Percentiles rank a stretch among this genome's conserved stretches.
phyloP scores from a whole-genome alignment of 2,329 filamentous ascomycete genomes.

The Lecanoromycetidae sp. region DNA sequence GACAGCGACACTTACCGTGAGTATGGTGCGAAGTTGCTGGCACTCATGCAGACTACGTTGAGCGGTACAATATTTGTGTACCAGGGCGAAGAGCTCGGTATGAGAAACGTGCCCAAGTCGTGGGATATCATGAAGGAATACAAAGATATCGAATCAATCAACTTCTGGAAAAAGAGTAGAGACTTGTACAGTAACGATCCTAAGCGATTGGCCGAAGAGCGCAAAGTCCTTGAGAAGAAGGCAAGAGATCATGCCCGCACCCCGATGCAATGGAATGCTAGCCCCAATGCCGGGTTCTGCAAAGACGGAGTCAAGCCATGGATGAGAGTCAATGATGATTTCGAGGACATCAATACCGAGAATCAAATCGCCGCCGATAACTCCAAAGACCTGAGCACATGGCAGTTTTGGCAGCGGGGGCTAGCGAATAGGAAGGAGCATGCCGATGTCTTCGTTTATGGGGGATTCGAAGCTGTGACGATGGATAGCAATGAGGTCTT shows the following conservation, averaged over 20 bases:
- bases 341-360: slow-evolving; percentile 44
- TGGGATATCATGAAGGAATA: slow-evolving; percentile 50
- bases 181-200: slow-evolving; percentile 27
- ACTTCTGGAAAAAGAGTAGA: slow-evolving; percentile 31
- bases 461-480: slow-evolving; percentile 45
- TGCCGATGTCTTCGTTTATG: slow-evolving; percentile 49
- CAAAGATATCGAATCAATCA: slow-evolving; percentile 46
- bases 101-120: slow-evolving; percentile 49
- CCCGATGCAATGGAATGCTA: slow-evolving; percentile 54
- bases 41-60: slow-evolving; percentile 31
- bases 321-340: slow-evolving; percentile 49
- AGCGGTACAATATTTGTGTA: slow-evolving; percentile 56
- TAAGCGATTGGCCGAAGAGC: slow-evolving; percentile 26
- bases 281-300: slow-evolving; percentile 50
- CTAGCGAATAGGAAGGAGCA: slow-evolving; percentile 44
- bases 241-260: slow-evolving; percentile 55
- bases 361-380: slow-evolving; percentile 20
- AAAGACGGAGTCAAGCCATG: slow-evolving; percentile 39
- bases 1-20: slow-evolving; percentile 36
- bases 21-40: slow-evolving; percentile 36
- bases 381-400: slow-evolving; percentile 34
- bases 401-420: slow-evolving; percentile 49
- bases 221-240: slow-evolving; percentile 45
- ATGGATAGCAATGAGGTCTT: slow-evolving; percentile 29
- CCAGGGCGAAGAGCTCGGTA: slow-evolving; percentile 58